A percentile compares a stretch with the other conserved stretches of the same genome.
Conservation (phyloP, 2,329 filamentous ascomycete genomes). For the Trichoderma arundinaceum region DNA sequence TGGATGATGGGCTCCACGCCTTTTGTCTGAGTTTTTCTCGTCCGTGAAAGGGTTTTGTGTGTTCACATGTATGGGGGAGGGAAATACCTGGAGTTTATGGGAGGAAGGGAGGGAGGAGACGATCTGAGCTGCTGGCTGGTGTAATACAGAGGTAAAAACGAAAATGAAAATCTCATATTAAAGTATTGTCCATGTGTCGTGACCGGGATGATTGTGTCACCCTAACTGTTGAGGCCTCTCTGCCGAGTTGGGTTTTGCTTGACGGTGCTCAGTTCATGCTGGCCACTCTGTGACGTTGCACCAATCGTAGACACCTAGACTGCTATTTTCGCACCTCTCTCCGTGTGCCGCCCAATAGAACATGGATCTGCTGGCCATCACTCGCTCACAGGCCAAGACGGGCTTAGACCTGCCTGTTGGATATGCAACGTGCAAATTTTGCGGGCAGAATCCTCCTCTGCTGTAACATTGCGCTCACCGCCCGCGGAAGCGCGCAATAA, state of each 20-base stretch:
- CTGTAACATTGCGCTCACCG: background rate
- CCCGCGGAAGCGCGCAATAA: background rate
- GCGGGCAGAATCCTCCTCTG: background rate
- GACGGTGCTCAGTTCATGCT: no score
- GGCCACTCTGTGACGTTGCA: no score
- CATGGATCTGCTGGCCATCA: no score
- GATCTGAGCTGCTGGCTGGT: slow-evolving; percentile 7
- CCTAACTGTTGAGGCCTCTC: background rate
- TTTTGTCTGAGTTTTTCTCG: background rate
- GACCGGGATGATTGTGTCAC: background rate
- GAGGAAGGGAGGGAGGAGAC: background rate
- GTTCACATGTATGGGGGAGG: background rate
- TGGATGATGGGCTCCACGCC: background rate
- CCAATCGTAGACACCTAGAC: no score
- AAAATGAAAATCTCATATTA: slow-evolving; percentile 24
- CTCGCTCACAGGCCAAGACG: background rate
- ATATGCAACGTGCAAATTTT: background rate
- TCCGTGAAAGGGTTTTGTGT: background rate
- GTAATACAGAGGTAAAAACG: slow-evolving; percentile 29
- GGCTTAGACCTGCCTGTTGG: background rate
- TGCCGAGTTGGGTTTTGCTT: background rate
- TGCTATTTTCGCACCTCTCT: no score
- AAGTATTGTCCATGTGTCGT: background rate
- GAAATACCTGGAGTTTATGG: slow-evolving; percentile 15
- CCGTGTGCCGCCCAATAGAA: no score